Evolutionary conservation across 108 stramenopile genomes (phyloP), one percentile per base, ranked within the genome.

Genomic region (Conticribra weissflogii): DNA sequence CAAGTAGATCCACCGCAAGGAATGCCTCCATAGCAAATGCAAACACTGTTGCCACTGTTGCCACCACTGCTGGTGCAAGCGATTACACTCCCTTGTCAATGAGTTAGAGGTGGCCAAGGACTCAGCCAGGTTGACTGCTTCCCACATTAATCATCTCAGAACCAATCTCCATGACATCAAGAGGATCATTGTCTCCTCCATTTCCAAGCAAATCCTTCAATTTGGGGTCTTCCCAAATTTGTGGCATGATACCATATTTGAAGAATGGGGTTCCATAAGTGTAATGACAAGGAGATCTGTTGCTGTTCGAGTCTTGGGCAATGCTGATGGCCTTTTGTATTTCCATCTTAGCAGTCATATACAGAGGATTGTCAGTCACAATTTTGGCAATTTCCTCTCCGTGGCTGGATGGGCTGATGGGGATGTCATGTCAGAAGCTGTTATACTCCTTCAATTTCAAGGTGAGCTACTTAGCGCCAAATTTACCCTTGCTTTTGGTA

Each of bases 41-140:
- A n/a, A n/a, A n/a, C n/a, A n/a, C n/a, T n/a, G n/a, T n/a, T n/a
- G n/a, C n/a, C n/a, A n/a, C n/a, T n/a, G n/a, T n/a, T n/a, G n/a
- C n/a, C n/a, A n/a, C n/a, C n/a, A n/a, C n/a, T n/a, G n/a, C n/a
- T n/a, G n/a, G n/a, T n/a, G n/a, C n/a, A n/a, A n/a, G n/a, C n/a
- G n/a, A n/a, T n/a, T n/a, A n/a, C n/a, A n/a, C 98, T 9, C 98
- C 98, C 78, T 97, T 96, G 63, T 98, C 98, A 51, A 98, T 98
- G 24, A 98, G 78, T 71, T 96, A 92, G 27, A 98, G 63, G n/a
- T 91, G 87, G 17, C 98, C 95, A 9, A 97, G 77, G 19, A 98
- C 96, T 63, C 93, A 93, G 60, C 96, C 95, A 36, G 91, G 92
- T 0, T 86, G 86, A 19, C 95, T 82, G 45, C 88, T 88, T 54